These are phyloP conservation scores for Aspergillus caelatus DNA, from an alignment of 2,329 filamentous ascomycete genomes.

Conservation along the genomic window DNA sequence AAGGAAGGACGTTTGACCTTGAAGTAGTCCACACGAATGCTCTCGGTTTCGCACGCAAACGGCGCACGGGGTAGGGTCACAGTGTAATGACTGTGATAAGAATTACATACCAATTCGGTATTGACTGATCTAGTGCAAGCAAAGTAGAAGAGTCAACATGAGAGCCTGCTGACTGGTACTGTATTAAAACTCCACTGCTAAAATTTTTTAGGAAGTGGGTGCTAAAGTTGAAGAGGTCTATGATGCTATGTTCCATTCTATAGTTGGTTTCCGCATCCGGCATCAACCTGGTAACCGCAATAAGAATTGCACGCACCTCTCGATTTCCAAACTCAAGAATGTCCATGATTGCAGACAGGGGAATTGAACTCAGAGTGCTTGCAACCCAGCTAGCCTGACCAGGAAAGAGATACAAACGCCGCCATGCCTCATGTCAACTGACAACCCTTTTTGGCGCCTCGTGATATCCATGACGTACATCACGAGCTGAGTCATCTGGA, in stretches of 20 bases:
- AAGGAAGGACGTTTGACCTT: conserved; percentile 33
- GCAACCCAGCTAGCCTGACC: not conserved
- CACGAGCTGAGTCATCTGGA: conserved; percentile 8
- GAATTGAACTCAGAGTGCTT: not conserved
- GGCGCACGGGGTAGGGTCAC: conserved; percentile 35
- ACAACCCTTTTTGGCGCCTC: not conserved
- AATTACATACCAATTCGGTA: conserved; percentile 1
- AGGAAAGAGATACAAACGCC: not conserved
- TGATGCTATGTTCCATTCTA: conserved; percentile 15
- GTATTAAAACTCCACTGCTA: not conserved
- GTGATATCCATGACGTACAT: conserved; percentile 7
- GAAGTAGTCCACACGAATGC: conserved; percentile 24
- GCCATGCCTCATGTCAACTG: conserved; percentile 1
- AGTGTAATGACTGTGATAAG: conserved; percentile 11
- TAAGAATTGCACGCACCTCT: conserved; percentile 6
- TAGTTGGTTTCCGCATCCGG: conserved; percentile 31
- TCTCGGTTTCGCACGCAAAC: conserved; percentile 26
- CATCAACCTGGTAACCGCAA: conserved; percentile 25
- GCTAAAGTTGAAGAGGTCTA: conserved; percentile 10
- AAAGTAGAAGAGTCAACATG: not conserved
- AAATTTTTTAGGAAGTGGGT: conserved; percentile 2
- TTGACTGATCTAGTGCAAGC: not conserved
- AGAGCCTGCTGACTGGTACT: not conserved
- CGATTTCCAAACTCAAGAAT: conserved; percentile 2
- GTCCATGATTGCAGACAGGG: conserved; percentile 1